These are phyloP conservation scores for Striga hermonthica DNA, from an alignment of 305 asterid genomes.

Conservation along the genomic window DNA sequence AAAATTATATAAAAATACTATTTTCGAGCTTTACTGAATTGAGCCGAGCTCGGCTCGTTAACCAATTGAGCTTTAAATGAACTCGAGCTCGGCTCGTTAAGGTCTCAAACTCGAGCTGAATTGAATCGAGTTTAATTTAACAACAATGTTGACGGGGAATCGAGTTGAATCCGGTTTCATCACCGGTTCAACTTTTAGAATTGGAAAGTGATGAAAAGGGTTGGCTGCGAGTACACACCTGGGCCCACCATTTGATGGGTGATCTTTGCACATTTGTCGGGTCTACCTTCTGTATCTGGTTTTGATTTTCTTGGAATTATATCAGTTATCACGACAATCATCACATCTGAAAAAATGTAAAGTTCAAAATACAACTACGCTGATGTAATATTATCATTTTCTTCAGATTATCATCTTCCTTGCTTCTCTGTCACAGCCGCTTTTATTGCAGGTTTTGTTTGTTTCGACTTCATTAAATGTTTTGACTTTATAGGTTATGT, in stretches of 20 bases:
- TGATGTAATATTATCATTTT: not conserved
- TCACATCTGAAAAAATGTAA: not conserved
- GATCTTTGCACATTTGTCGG: not conserved
- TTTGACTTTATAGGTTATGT: conserved; percentile 24
- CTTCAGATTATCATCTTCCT: not conserved
- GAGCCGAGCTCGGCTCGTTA: no score
- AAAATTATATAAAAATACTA: no score
- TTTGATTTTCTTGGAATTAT: conserved; percentile 1
- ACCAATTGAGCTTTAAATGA: no score
- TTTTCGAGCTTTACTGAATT: no score
- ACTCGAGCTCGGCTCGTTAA: no score
- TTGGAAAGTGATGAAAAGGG: no score
- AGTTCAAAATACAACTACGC: not conserved
- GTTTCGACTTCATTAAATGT: conserved; percentile 47
- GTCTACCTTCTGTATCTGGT: not conserved
- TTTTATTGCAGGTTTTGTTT: conserved; percentile 41
- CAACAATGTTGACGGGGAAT: no score
- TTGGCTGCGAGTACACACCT: not conserved
- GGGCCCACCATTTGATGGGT: conserved; percentile 1
- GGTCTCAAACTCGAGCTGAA: no score
- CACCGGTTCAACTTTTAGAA: no score
- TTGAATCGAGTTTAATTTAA: no score
- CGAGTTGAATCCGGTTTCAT: no score
- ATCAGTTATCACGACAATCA: not conserved
- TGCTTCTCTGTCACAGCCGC: conserved; percentile 39